Conservation (phyloP, 2,329 filamentous ascomycete genomes). For the Ophiocordyceps polyrhachis-furcata region DNA sequence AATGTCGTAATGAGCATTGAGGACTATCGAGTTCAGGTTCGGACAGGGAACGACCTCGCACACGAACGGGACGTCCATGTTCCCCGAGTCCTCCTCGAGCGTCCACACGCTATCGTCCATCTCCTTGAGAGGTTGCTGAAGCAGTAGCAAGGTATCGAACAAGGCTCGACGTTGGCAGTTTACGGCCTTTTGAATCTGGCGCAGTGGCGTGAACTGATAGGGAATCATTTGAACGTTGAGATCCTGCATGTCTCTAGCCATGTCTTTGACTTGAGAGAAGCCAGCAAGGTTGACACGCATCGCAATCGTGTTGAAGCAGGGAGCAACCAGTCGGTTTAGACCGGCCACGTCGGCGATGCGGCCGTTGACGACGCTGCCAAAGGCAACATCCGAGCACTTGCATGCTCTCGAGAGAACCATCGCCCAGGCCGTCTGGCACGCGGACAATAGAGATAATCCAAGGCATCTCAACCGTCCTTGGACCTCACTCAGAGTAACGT, state of each 20-base stretch:
- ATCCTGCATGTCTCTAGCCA: slow-evolving; percentile 41
- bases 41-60: slow-evolving; percentile 50
- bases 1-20: slow-evolving; percentile 46
- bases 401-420: slow-evolving; percentile 40
- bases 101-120: slow-evolving; percentile 39
- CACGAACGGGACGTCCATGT: slow-evolving; percentile 61
- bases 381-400: slow-evolving; percentile 49
- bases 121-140: slow-evolving; percentile 46
- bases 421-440: slow-evolving; percentile 58
- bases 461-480: slow-evolving; percentile 30
- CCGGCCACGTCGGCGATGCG: slow-evolving; percentile 47
- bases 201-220: slow-evolving; percentile 58
- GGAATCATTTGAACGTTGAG: slow-evolving; percentile 42
- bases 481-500: slow-evolving; percentile 23
- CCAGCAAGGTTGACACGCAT: slow-evolving; percentile 37
- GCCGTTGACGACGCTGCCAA: slow-evolving; percentile 73
- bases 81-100: slow-evolving; percentile 34
- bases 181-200: slow-evolving; percentile 42
- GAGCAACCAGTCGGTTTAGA: slow-evolving; percentile 58
- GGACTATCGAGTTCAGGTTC: slow-evolving; percentile 28
- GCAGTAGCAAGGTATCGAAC: slow-evolving; percentile 65
- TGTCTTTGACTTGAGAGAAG: slow-evolving; percentile 29
- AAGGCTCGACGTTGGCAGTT: slow-evolving; percentile 29
- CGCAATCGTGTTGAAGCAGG: slow-evolving; percentile 83
- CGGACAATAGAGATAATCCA: slow-evolving; percentile 42